A percentile compares a stretch with the other conserved stretches of the same genome.
These are phyloP conservation scores for Thamnidium elegans DNA, from an alignment of 192 early-diverging fungal genomes.

Conservation along the genomic window DNA sequence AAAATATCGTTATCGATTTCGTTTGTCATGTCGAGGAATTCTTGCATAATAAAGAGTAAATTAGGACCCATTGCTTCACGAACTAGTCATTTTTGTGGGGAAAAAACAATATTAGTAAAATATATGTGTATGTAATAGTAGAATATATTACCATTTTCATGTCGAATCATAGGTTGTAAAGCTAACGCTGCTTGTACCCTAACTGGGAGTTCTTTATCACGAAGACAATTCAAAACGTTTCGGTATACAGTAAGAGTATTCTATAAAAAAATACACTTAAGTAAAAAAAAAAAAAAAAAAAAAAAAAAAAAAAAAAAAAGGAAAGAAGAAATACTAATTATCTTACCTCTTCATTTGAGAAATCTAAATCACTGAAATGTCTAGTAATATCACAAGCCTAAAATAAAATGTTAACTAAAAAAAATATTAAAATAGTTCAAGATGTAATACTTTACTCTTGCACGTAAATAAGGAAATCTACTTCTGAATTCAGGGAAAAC, in stretches of 20 bases:
- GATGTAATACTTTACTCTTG: constrained; percentile 55
- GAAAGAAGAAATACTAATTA: neutral
- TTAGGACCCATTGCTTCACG: constrained; percentile 72
- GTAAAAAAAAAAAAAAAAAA: constrained; percentile 3
- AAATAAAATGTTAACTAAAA: neutral
- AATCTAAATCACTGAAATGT: constrained; percentile 60
- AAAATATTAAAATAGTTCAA: neutral
- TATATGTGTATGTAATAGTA: neutral
- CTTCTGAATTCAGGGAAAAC: constrained; percentile 91
- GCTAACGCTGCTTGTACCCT: constrained; percentile 85
- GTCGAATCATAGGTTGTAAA: constrained; percentile 70
- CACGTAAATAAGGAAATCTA: constrained; percentile 77
- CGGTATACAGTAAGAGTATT: constrained; percentile 43
- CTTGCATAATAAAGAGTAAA: constrained; percentile 81
- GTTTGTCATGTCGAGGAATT: constrained; percentile 81
- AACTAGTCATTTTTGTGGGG: constrained; percentile 34
- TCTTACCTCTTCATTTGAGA: constrained; percentile 48
- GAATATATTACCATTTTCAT: constrained; percentile 49
- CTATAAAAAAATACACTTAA: constrained; percentile 13
- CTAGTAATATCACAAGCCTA: constrained; percentile 45
- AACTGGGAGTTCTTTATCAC: constrained; percentile 84
- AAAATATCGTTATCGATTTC: constrained; percentile 92
- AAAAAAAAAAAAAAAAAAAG: neutral
- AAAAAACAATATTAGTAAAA: neutral
- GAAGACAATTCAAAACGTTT: constrained; percentile 58